phyloP scores from a whole-genome alignment of 805 yeast species.

The Zygosaccharomyces bailii region DNA sequence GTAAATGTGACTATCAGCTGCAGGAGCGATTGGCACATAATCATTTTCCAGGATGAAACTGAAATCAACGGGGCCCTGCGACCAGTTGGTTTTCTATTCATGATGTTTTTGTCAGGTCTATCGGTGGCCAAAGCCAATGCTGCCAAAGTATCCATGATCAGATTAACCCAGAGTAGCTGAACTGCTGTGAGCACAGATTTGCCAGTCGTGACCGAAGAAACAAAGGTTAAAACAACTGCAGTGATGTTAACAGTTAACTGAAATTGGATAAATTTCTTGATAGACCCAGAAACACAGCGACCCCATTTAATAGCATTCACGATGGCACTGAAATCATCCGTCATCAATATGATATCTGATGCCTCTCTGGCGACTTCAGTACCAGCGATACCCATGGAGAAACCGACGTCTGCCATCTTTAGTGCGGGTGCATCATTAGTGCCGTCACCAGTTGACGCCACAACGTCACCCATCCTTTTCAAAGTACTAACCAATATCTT shows the following conservation, averaged over 20 bases:
- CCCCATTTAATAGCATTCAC: slow-evolving; percentile 99
- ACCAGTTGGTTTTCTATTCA: slow-evolving; percentile 81
- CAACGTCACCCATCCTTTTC: slow-evolving; percentile 81
- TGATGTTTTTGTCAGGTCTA: slow-evolving; percentile 80
- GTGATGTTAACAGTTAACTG: slow-evolving; percentile 95
- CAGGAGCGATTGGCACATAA: slow-evolving; percentile 74
- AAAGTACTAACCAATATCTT: slow-evolving; percentile 78
- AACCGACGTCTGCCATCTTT: slow-evolving; percentile 95
- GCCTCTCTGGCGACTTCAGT: slow-evolving; percentile 99
- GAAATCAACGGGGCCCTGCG: slow-evolving; percentile 75
- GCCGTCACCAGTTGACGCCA: slow-evolving; percentile 99
- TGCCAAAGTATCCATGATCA: slow-evolving; percentile 97
- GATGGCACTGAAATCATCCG: slow-evolving; percentile 90
- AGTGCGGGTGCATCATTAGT: slow-evolving; percentile 98
- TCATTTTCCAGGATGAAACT: slow-evolving; percentile 98
- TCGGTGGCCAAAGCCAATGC: slow-evolving; percentile 97
- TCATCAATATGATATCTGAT: slow-evolving; percentile 86
- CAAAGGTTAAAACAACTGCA: slow-evolving; percentile 91
- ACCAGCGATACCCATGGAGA: slow-evolving; percentile 97
- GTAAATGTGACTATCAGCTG: slow-evolving; percentile 79
- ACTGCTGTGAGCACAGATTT: slow-evolving; percentile 93
- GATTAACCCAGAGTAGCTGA: slow-evolving; percentile 93
- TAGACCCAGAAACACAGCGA: slow-evolving; percentile 90
- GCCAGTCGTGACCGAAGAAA: slow-evolving; percentile 87
- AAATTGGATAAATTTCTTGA: slow-evolving; percentile 92